Evolutionary conservation across 495 filamentous ascomycete species (phyloP).

Genomic region (Penicillium paradoxum): DNA sequence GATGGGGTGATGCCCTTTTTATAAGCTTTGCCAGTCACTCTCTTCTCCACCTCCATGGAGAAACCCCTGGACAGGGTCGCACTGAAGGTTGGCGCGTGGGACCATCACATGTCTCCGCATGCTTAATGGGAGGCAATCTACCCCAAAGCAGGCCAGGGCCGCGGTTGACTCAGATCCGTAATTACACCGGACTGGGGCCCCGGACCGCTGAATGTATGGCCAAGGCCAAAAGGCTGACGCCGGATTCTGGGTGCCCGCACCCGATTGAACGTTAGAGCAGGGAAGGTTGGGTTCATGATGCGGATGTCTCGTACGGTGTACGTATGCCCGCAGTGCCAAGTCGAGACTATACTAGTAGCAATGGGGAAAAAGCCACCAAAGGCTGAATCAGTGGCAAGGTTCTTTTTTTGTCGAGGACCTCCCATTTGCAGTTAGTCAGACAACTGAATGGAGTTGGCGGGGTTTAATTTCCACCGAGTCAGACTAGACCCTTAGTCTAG

Average conservation of each 20-base stretch:
- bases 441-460: neutral
- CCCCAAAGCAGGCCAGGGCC: slow-evolving; percentile 6
- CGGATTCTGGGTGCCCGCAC: slow-evolving; percentile 3
- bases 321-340: slow-evolving; percentile 9
- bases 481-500: neutral
- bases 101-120: slow-evolving; percentile 21
- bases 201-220: slow-evolving; percentile 11
- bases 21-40: slow-evolving; percentile 18
- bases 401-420: neutral
- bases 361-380: neutral
- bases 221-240: slow-evolving; percentile 12
- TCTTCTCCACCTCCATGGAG: neutral
- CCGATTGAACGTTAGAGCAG: slow-evolving; percentile 3
- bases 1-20: slow-evolving; percentile 11
- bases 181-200: slow-evolving; percentile 5
- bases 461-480: neutral
- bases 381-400: slow-evolving; percentile 2
- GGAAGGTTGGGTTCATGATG: neutral
- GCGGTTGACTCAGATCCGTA: slow-evolving; percentile 19
- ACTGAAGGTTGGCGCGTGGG: slow-evolving; percentile 2
- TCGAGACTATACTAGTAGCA: slow-evolving; percentile 3
- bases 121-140: slow-evolving; percentile 3
- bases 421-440: neutral
- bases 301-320: slow-evolving; percentile 1
- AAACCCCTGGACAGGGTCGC: slow-evolving; percentile 6